Evolutionary conservation across 371 early-diverging fungal genomes (phyloP).

Genomic region (Rhizopus delemar): DNA sequence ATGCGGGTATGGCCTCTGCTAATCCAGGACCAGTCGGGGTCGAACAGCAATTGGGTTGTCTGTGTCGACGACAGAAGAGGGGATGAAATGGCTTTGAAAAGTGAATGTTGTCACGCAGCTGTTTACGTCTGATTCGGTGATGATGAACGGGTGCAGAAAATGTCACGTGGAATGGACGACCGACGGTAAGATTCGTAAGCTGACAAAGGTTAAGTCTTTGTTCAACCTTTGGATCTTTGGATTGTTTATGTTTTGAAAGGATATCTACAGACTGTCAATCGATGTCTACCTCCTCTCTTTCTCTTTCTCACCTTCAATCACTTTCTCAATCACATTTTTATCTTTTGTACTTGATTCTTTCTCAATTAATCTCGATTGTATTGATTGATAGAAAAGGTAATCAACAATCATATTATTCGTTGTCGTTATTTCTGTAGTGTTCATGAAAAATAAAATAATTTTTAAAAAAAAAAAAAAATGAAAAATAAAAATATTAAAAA

Average conservation of each 20-base stretch:
- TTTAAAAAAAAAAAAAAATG: slow-evolving; percentile 3
- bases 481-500: slow-evolving; percentile 6
- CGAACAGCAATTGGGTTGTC: slow-evolving; percentile 32
- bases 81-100: slow-evolving; percentile 36
- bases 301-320: slow-evolving; percentile 40
- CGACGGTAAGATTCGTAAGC: slow-evolving; percentile 62
- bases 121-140: slow-evolving; percentile 19
- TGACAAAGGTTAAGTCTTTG: slow-evolving; percentile 64
- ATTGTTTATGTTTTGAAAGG: slow-evolving; percentile 53
- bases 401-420: slow-evolving; percentile 64
- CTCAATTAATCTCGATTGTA: slow-evolving; percentile 52
- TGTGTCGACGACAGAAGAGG: slow-evolving; percentile 47
- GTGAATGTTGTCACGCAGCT: slow-evolving; percentile 20
- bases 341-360: slow-evolving; percentile 33
- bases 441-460: not conserved
- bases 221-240: slow-evolving; percentile 50
- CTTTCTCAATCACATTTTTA: slow-evolving; percentile 53
- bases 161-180: slow-evolving; percentile 46
- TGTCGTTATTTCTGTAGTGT: slow-evolving; percentile 10
- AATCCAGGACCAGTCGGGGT: slow-evolving; percentile 40
- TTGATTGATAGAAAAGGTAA: slow-evolving; percentile 59
- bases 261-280: slow-evolving; percentile 37
- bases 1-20: slow-evolving; percentile 61
- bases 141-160: slow-evolving; percentile 29
- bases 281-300: too few species aligned